A percentile compares a stretch with the other conserved stretches of the same genome.
phyloP scores from a whole-genome alignment of 2,329 filamentous ascomycete genomes.

The Fusarium pseudograminearum region DNA sequence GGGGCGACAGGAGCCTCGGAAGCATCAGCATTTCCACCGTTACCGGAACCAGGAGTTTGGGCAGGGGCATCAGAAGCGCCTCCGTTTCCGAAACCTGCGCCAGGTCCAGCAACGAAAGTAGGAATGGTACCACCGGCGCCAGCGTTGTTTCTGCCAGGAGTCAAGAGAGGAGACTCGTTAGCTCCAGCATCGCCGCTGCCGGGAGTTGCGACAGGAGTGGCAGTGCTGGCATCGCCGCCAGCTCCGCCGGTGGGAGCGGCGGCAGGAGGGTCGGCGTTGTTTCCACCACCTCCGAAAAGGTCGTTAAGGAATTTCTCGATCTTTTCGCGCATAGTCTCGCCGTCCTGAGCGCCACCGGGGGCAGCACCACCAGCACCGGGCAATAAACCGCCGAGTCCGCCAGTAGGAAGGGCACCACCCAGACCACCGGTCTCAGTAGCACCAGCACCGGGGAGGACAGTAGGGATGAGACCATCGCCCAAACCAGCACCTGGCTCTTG shows the following conservation, averaged over 20 bases:
- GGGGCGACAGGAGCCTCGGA: constrained; percentile 22
- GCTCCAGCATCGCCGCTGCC: background rate
- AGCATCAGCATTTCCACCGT: constrained; percentile 10
- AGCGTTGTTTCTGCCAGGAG: constrained; percentile 15
- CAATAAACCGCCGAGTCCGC: background rate
- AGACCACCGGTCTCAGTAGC: constrained; percentile 2
- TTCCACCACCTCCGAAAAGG: constrained; percentile 15
- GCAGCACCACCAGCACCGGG: background rate
- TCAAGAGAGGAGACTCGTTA: background rate
- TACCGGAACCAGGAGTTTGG: background rate
- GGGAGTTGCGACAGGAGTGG: constrained; percentile 7
- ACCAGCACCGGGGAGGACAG: constrained; percentile 17
- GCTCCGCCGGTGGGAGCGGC: constrained; percentile 16
- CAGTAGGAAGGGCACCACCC: background rate
- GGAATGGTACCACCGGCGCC: constrained; percentile 7
- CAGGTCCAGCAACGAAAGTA: constrained; percentile 22
- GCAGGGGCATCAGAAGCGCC: background rate
- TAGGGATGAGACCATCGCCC: constrained; percentile 20
- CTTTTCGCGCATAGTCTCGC: background rate
- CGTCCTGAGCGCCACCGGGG: background rate
- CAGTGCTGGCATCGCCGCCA: background rate
- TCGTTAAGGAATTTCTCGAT: constrained; percentile 11
- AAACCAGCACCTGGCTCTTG: constrained; percentile 33
- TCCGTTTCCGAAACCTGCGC: constrained; percentile 20
- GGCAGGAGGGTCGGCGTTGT: constrained; percentile 1